Conservation (phyloP, 345 rosid species). For the Hypericum androsaemum region DNA sequence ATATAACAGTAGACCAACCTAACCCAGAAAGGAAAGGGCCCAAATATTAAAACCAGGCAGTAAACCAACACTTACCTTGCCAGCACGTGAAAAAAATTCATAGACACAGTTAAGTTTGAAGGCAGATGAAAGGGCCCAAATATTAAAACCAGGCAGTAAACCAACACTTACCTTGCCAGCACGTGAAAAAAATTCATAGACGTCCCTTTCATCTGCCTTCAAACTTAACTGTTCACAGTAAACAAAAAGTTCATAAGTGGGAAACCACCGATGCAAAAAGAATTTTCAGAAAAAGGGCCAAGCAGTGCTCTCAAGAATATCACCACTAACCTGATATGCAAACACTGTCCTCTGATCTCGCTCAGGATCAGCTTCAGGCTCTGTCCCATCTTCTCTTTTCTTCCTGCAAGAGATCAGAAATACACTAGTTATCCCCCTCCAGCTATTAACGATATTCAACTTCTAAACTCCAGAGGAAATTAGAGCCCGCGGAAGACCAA, state of each 20-base stretch:
- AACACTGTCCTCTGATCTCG: slow-evolving; percentile 98
- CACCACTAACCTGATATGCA: slow-evolving; percentile 71
- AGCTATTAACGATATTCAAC: no score
- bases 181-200: slow-evolving; percentile 84
- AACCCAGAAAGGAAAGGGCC: neutral
- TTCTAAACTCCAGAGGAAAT: no score
- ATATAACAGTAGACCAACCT: no score
- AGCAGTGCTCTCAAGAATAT: slow-evolving; percentile 1
- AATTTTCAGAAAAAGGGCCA: slow-evolving; percentile 1
- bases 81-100: slow-evolving; percentile 93
- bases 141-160: neutral
- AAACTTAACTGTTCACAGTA: slow-evolving; percentile 48
- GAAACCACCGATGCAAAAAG: neutral
- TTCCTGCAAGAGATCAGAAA: slow-evolving; percentile 42
- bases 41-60: neutral
- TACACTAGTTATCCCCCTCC: no score
- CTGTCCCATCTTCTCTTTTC: slow-evolving; percentile 63
- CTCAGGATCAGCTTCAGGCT: slow-evolving; percentile 96
- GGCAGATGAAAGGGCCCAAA: neutral
- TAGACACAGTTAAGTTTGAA: slow-evolving; percentile 27
- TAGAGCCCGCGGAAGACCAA: neutral
- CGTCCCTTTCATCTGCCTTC: slow-evolving; percentile 93
- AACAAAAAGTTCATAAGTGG: slow-evolving; percentile 8
- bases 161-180: slow-evolving; percentile 80
- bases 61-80: slow-evolving; percentile 52